Percentiles rank a stretch among this genome's conserved stretches.
phyloP scores from a whole-genome alignment of 768 basidiomycete genomes.

The Ephemerocybe angulata region DNA sequence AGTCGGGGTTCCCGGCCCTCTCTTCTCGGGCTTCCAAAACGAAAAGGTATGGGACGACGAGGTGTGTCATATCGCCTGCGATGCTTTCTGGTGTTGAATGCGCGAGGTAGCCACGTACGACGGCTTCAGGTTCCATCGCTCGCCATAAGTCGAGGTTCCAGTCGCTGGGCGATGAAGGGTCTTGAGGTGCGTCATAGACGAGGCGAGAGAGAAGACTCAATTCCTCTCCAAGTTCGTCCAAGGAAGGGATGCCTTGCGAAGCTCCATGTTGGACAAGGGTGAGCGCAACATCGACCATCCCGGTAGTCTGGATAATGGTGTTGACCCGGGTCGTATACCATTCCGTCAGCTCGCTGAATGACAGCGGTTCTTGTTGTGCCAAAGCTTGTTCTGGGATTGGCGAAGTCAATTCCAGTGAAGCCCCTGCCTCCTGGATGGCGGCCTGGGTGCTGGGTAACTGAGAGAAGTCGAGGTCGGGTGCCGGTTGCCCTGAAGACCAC shows the following conservation, averaged over 20 bases:
- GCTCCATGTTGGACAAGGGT: constrained; percentile 82
- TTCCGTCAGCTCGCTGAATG: constrained; percentile 47
- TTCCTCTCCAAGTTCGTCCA: constrained; percentile 90
- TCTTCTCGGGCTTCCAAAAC: constrained; percentile 88
- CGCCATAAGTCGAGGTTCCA: constrained; percentile 80
- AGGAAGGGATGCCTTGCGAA: constrained; percentile 66
- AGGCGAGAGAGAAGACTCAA: constrained; percentile 81
- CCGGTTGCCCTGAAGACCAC: constrained; percentile 39
- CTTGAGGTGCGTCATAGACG: constrained; percentile 74
- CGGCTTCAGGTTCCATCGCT: constrained; percentile 56
- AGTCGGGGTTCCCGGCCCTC: constrained; percentile 69
- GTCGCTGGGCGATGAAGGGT: constrained; percentile 45
- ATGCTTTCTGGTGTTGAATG: constrained; percentile 66
- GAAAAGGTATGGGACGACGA: constrained; percentile 90
- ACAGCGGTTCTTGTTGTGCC: constrained; percentile 28
- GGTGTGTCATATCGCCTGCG: constrained; percentile 61
- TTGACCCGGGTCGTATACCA: constrained; percentile 79
- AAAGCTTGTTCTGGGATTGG: constrained; percentile 10
- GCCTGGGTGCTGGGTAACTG: constrained; percentile 45
- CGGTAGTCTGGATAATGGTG: constrained; percentile 57
- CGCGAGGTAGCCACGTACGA: constrained; percentile 73
- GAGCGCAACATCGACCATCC: constrained; percentile 77
- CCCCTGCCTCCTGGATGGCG: constrained; percentile 31
- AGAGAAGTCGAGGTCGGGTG: constrained; percentile 54
- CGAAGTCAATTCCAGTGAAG: constrained; percentile 12